Conservation (phyloP, 2,329 filamentous ascomycete genomes). For the Apiospora saccharicola region DNA sequence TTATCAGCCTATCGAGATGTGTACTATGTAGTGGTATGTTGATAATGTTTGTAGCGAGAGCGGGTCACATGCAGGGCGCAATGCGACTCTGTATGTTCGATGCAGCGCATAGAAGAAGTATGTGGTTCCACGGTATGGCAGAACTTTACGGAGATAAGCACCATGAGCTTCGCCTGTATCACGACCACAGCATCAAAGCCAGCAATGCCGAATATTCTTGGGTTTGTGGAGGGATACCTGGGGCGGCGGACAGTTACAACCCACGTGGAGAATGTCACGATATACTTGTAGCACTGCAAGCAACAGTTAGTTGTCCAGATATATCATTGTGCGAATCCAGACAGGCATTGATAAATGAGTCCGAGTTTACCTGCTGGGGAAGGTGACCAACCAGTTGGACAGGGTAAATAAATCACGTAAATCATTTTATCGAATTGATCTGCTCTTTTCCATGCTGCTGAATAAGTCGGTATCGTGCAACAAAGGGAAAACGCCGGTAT, state of each 20-base stretch:
- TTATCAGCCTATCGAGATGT: background rate
- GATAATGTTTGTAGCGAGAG: background rate
- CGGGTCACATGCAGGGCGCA: background rate
- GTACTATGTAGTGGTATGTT: background rate
- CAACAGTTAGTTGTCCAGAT: background rate
- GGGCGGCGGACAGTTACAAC: background rate
- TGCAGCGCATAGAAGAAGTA: background rate
- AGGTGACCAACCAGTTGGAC: background rate
- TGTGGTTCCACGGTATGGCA: background rate
- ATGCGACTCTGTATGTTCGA: slow-evolving; percentile 3
- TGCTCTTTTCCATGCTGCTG: background rate
- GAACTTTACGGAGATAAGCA: background rate
- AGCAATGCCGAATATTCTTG: background rate
- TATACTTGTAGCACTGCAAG: background rate
- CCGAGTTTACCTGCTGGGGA: background rate
- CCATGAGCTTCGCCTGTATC: background rate
- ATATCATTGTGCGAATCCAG: background rate
- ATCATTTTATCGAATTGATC: background rate
- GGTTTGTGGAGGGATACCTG: background rate
- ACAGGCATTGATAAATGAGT: background rate
- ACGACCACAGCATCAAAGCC: background rate
- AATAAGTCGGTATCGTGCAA: background rate
- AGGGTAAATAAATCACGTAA: background rate
- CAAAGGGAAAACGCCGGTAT: background rate
- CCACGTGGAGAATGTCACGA: background rate